Evolutionary conservation across 2,329 filamentous ascomycete genomes (phyloP).

Genomic region (Trichoderma harzianum): DNA sequence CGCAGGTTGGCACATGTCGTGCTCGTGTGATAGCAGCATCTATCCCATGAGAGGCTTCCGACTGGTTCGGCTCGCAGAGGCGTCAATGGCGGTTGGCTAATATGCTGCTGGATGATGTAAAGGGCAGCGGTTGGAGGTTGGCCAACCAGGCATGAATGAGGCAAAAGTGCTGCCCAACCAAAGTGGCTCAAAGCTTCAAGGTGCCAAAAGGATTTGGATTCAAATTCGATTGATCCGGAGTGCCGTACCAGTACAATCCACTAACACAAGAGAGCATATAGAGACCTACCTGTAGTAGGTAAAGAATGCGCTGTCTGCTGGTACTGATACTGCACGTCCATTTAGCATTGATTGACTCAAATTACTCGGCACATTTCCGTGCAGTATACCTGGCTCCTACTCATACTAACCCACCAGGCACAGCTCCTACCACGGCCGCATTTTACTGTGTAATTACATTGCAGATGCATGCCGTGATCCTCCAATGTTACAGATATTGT

Average conservation of each 20-base stretch:
- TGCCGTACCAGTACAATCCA: neutral
- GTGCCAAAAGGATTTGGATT: neutral
- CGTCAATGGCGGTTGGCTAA: constrained; percentile 5
- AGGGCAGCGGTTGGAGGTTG: neutral
- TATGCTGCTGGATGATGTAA: neutral
- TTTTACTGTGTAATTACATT: neutral
- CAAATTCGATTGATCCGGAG: neutral
- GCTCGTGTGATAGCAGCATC: constrained; percentile 15
- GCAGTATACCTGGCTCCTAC: neutral
- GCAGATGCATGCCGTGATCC: neutral
- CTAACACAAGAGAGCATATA: neutral
- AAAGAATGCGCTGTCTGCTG: neutral
- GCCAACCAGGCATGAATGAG: neutral
- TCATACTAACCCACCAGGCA: no score
- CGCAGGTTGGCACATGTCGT: constrained; percentile 15
- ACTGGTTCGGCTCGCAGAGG: constrained; percentile 12
- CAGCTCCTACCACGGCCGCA: no score
- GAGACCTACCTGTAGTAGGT: neutral
- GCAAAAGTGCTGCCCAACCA: neutral
- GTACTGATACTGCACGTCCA: no score
- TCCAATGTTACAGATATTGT: neutral
- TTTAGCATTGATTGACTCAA: neutral
- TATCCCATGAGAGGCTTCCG: neutral
- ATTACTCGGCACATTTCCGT: neutral
- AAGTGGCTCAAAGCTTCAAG: neutral